Base-by-base conservation (phyloP, 768 basidiomycete species). In the Suillus ampliporus region DNA sequence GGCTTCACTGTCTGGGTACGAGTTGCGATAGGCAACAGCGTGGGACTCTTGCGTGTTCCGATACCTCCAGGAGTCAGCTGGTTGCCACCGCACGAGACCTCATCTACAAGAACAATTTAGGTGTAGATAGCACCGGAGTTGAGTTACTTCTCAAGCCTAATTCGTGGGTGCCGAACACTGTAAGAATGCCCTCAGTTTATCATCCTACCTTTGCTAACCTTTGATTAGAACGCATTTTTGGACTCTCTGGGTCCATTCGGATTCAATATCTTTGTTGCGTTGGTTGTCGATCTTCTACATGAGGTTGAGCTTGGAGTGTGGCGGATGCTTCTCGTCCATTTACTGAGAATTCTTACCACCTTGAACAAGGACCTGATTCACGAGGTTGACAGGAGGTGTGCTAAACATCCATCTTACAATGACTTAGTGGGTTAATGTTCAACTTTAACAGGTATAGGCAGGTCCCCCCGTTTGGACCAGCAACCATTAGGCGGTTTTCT, bases 221-320 rank as follows among this genome's bases (percentile, higher is more conserved):
- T 35, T 44, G 52, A 34, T 47, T 61, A 80, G 78, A 80, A 79
- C 69, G 74, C 77, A 3, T 79, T 79, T 65, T 72, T 74, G 4
- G 57, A 69, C 5, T 63, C 58, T 4, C 63, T 79, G 8, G 57
- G 56, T 2, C 5, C 38, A 4, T 19, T 21, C 5, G 71, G 64
- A 17, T 69, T 54, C 48, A 58, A 77, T 50, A 44, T 76, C 1
- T 75, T 69, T 54, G n/a, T 15, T 4, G 62, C 76, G 44, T 58
- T 78, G 0, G 74, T 74, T 0, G 70, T 76, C 14, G 78, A 81
- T 61, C 61, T 78, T 5, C 67, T 81, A 68, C 80, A 81, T 62
- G 78, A 80, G 58, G 62, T 77, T 62, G 77, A 79, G 53, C 64
- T 21, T 1, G 78, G 80, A 0, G 71, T 77, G 4, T 80, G 78